Evolutionary conservation across 768 basidiomycete species (phyloP).

Genomic region (Phylloporus sp.): DNA sequence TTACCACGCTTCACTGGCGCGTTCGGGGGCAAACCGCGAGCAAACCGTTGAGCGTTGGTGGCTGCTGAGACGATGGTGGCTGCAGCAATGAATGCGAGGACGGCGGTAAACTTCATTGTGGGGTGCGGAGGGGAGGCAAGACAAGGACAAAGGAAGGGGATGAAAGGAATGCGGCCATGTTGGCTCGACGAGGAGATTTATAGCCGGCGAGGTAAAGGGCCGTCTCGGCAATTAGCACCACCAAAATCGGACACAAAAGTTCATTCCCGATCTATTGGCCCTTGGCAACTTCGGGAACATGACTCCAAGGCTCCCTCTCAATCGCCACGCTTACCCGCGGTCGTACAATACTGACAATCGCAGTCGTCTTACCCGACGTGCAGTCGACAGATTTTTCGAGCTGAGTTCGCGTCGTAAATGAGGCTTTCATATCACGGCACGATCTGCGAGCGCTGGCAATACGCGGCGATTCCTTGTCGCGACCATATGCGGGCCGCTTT

Average conservation of each 20-base stretch:
- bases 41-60: conserved; percentile 50
- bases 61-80: conserved; percentile 38
- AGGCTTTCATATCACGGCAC: background rate
- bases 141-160: background rate
- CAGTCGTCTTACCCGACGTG: too few species aligned
- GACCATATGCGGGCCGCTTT: background rate
- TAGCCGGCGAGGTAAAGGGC: conserved; percentile 9
- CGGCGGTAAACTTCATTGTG: conserved; percentile 28
- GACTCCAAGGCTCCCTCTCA: too few species aligned
- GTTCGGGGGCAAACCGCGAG: conserved; percentile 47
- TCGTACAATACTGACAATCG: too few species aligned
- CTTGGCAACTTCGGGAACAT: background rate
- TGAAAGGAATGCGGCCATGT: background rate
- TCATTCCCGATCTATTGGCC: conserved; percentile 4
- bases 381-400: too few species aligned
- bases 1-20: conserved; percentile 37
- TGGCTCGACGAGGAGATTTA: conserved; percentile 3
- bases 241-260: background rate
- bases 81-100: conserved; percentile 36
- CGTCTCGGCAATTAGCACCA: conserved; percentile 12
- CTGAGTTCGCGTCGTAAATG: background rate
- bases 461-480: background rate
- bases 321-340: too few species aligned
- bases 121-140: background rate
- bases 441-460: too few species aligned